Evolutionary conservation across 768 basidiomycete genomes (phyloP).

Genomic region (Tephrocybe sp.): DNA sequence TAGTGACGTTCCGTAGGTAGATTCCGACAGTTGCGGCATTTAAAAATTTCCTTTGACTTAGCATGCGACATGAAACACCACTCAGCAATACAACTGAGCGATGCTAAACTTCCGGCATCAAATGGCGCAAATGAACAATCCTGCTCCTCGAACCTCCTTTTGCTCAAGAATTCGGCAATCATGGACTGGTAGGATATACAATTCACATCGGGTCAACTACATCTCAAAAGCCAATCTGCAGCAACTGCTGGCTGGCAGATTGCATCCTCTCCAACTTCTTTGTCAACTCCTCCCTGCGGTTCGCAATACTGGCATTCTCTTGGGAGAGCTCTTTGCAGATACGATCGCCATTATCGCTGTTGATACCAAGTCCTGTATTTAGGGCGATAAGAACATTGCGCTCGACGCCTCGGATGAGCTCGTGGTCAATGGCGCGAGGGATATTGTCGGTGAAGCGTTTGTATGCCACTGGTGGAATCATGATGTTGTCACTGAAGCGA

Average conservation of each 20-base stretch:
- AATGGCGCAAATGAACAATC: too few relatives aligned
- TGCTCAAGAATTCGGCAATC: neutral
- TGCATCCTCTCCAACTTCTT: conserved; percentile 15
- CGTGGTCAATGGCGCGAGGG: conserved; percentile 54
- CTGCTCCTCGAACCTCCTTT: too few relatives aligned
- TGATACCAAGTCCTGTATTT: conserved; percentile 49
- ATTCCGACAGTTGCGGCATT: too few relatives aligned
- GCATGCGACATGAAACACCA: too few relatives aligned
- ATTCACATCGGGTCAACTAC: neutral
- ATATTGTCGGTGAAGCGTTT: conserved; percentile 60
- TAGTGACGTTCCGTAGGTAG: too few relatives aligned
- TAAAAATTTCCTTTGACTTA: too few relatives aligned
- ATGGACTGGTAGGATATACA: neutral
- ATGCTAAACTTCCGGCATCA: too few relatives aligned
- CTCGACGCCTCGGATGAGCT: conserved; percentile 54
- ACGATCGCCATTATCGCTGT: conserved; percentile 41
- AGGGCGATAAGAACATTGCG: conserved; percentile 45
- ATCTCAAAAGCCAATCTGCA: conserved; percentile 4
- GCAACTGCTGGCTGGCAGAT: conserved; percentile 23
- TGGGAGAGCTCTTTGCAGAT: conserved; percentile 53
- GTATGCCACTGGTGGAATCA: neutral
- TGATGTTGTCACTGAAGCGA: too few relatives aligned
- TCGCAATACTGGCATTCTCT: conserved; percentile 10
- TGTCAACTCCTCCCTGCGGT: conserved; percentile 9
- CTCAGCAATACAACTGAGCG: too few relatives aligned